Base-by-base conservation (phyloP, 2,329 filamentous ascomycete species). In the Trichoderma cornu-damae region DNA sequence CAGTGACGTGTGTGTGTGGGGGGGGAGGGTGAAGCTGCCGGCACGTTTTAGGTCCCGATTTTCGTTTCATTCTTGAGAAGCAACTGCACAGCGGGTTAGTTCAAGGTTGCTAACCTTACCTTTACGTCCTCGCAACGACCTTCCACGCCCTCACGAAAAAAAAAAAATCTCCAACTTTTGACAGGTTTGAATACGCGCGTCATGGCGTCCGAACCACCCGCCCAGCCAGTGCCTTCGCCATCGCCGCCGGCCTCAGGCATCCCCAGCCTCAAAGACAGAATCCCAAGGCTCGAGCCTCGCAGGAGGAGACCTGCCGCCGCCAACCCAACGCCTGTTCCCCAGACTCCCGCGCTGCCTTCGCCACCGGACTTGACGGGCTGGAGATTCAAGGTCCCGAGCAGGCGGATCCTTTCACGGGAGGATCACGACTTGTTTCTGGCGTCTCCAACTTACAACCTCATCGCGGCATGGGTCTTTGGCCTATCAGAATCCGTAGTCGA, bases 391-490 rank as follows among this genome's bases (percentile, higher is more conserved):
- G 76, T 75, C 5, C 94, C 94, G 0, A 82, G 79, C 11, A 82
- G 92, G 60, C 83, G 92, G 7, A 97, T 99, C 52, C 76, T 99
- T 11, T 93, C 91, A 3, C 78, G 78, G 2, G 77, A 82, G 48
- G 94, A 99, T 64, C 92, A 96, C 69, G 80, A 89, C 16, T 74
- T 90, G 3, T 99, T 97, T 66, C 79, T 91, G 16, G 75, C 82
- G 0, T 96, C 92, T 0, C 78, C 86, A 0, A 87, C 92, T 6
- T 88, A 89, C 70, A 78, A 78, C 6, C 80, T 97, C 38, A 80
- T 99, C 42, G 77, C 89, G 58, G 84, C 89, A 18, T 99, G 96
- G 74, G 80, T 96, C 61, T 96, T 96, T 72, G 82, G 83, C 8
- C 83, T 99, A 20, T 86, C 91, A 43, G 92, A 96, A 66, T 85